Conservation (phyloP, 176 grass and related monocot species). For the maize (Zea mays) region Zm-B73-REFERENCE-NAM-5.0 NC_050100.1:39904501-39905000, state of each 20-base stretch:
- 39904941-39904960: slow-evolving; percentile 25
- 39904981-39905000: background rate
- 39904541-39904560: too few species aligned
- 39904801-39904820: slow-evolving; percentile 3
- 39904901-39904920: slow-evolving; percentile 18
- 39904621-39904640: slow-evolving; percentile 8
- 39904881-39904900: slow-evolving; percentile 37
- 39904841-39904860: slow-evolving; percentile 22
- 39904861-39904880: slow-evolving; percentile 31
- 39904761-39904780: background rate
- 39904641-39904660: background rate
- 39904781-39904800: background rate
- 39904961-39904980: slow-evolving; percentile 15
- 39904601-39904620: background rate
- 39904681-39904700: background rate
- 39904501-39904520: too few species aligned
- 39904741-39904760: background rate
- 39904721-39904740: background rate
- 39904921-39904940: slow-evolving; percentile 35
- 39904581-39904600: background rate
- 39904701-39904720: background rate
- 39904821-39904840: slow-evolving; percentile 29
- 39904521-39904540: too few species aligned
- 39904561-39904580: too few species aligned
- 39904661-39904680: background rate